phyloP scores from a whole-genome alignment of 1,284 basidiomycete genomes.

The Kwoniella shivajii region DNA sequence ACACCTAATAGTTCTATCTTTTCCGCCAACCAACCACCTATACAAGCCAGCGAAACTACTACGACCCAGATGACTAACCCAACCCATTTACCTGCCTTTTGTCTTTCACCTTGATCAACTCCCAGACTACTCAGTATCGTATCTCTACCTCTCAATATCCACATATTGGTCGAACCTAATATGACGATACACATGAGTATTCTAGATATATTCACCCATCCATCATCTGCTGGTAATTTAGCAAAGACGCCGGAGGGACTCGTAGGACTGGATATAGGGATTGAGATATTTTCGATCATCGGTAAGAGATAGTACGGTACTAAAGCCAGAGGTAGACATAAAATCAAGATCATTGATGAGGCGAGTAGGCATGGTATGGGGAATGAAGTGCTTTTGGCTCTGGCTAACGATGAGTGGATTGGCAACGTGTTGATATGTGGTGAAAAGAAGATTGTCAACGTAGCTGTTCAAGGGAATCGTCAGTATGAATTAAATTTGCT shows the following conservation, averaged over 20 bases:
- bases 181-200: conserved; percentile 43
- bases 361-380: conserved; percentile 47
- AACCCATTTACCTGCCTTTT: conserved; percentile 46
- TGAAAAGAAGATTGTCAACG: conserved; percentile 50
- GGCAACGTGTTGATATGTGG: conserved; percentile 53
- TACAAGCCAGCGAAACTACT: conserved; percentile 38
- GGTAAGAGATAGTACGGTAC: conserved; percentile 55
- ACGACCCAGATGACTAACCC: conserved; percentile 47
- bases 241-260: conserved; percentile 41
- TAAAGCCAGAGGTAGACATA: conserved; percentile 51
- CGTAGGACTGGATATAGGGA: conserved; percentile 19
- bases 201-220: conserved; percentile 52
- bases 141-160: conserved; percentile 51
- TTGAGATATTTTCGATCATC: conserved; percentile 3
- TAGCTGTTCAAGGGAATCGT: conserved; percentile 33
- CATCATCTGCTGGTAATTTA: conserved; percentile 42
- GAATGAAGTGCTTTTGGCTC: conserved; percentile 43
- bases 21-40: conserved; percentile 47
- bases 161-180: conserved; percentile 43
- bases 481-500: not conserved
- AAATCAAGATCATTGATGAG: conserved; percentile 37
- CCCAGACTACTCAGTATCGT: conserved; percentile 42
- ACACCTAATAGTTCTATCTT: conserved; percentile 51
- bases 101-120: conserved; percentile 43
- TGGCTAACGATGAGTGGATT: conserved; percentile 45